A percentile compares a stretch with the other conserved stretches of the same genome.
Evolutionary conservation across 768 basidiomycete species (phyloP).

Genomic region (Scleroderma bovista): DNA sequence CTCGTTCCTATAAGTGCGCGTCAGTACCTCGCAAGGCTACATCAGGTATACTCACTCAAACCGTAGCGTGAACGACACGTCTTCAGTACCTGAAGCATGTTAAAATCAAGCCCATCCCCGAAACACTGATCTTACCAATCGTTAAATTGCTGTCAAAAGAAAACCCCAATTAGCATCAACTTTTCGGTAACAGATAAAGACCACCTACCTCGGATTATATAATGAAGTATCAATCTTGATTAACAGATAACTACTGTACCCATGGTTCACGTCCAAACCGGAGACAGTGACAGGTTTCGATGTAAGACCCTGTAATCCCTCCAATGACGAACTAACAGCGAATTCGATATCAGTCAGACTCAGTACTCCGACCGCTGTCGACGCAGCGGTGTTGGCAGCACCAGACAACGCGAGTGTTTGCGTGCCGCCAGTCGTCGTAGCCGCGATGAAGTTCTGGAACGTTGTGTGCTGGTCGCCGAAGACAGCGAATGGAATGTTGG

Average conservation of each 20-base stretch:
- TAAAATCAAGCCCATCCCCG: constrained; percentile 23
- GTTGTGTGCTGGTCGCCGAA: constrained; percentile 40
- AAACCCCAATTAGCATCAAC: background rate
- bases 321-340: constrained; percentile 51
- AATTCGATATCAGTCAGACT: constrained; percentile 53
- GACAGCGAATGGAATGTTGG: constrained; percentile 54
- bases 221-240: constrained; percentile 58
- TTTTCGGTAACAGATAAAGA: background rate
- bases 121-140: constrained; percentile 22
- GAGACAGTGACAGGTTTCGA: constrained; percentile 51
- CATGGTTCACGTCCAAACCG: constrained; percentile 61
- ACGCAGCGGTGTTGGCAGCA: constrained; percentile 48
- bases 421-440: constrained; percentile 44
- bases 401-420: constrained; percentile 51
- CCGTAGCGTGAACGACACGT: constrained; percentile 54
- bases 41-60: constrained; percentile 41
- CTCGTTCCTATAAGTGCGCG: constrained; percentile 34
- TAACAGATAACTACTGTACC: constrained; percentile 59
- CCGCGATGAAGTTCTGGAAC: constrained; percentile 61
- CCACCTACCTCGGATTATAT: constrained; percentile 57
- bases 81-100: constrained; percentile 49
- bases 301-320: constrained; percentile 60
- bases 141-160: constrained; percentile 28
- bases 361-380: constrained; percentile 62
- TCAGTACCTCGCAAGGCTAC: constrained; percentile 2